Percentiles rank a stretch among this genome's conserved stretches.
Conservation (phyloP, 108 stramenopile species). For the Nitzschia sp. region DNA sequence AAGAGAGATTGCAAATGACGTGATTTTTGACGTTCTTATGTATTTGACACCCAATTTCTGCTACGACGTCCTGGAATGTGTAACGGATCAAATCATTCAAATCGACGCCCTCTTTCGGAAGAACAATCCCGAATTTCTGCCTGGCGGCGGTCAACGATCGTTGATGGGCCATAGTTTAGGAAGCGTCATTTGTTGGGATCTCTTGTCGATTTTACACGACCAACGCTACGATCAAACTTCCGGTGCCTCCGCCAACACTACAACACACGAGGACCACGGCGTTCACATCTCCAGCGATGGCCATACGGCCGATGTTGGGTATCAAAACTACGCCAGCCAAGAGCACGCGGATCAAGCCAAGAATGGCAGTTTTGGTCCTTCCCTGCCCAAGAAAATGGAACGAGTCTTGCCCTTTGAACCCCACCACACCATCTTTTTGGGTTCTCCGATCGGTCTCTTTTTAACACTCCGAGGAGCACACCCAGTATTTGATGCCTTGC, state of each 20-base stretch:
- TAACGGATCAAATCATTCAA: slow-evolving; percentile 69
- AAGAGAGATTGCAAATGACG: slow-evolving; percentile 85
- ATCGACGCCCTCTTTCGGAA: slow-evolving; percentile 56
- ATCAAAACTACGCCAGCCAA: slow-evolving; percentile 43
- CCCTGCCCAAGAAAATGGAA: slow-evolving; percentile 49
- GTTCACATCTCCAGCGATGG: slow-evolving; percentile 20
- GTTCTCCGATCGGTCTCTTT: slow-evolving; percentile 83
- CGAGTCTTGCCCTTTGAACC: slow-evolving; percentile 74
- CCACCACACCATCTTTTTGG: slow-evolving; percentile 70
- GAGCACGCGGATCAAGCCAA: slow-evolving; percentile 19
- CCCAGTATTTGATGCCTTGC: slow-evolving; percentile 76
- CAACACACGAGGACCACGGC: slow-evolving; percentile 12
- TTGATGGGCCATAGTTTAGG: slow-evolving; percentile 88
- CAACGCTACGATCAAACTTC: not conserved
- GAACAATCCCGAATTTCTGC: slow-evolving; percentile 61
- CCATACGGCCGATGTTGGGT: slow-evolving; percentile 30
- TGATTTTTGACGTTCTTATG: slow-evolving; percentile 61
- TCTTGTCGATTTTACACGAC: slow-evolving; percentile 72
- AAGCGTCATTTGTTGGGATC: slow-evolving; percentile 87
- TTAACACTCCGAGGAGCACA: slow-evolving; percentile 80
- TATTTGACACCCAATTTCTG: slow-evolving; percentile 86
- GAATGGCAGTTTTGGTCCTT: slow-evolving; percentile 79
- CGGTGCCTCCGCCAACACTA: not conserved
- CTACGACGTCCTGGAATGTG: slow-evolving; percentile 69
- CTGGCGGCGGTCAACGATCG: slow-evolving; percentile 57